Percentiles rank a stretch among this genome's conserved stretches.
These are phyloP conservation scores for Pelargonium nanum DNA, from an alignment of 345 rosid species.

Conservation along the genomic window DNA sequence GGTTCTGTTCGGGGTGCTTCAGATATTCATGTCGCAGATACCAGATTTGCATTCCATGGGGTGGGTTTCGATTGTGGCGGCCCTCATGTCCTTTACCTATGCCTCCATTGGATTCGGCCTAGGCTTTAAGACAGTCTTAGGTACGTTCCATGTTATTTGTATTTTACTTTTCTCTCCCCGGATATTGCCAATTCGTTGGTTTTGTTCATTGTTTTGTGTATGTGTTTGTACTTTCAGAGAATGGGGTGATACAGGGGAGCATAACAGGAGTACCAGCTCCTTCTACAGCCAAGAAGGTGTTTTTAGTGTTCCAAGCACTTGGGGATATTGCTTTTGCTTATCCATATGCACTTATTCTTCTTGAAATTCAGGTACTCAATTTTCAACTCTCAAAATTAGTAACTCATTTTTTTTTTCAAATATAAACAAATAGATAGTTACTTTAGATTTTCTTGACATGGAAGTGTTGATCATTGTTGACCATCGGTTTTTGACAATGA, in stretches of 20 bases:
- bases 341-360: conserved; percentile 44
- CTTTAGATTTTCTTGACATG: no score
- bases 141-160: no score
- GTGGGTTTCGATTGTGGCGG: conserved; percentile 47
- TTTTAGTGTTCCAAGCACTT: conserved; percentile 43
- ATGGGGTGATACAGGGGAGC: conserved; percentile 39
- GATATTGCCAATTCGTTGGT: no score
- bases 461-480: no score
- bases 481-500: no score
- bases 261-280: conserved; percentile 35
- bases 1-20: conserved; percentile 40
- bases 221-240: conserved; percentile 9
- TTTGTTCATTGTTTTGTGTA: no score
- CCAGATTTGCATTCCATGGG: conserved; percentile 45
- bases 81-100: conserved; percentile 49
- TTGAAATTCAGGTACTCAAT: conserved; percentile 50
- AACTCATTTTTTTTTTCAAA: neutral
- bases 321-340: conserved; percentile 58
- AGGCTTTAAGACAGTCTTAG: conserved; percentile 32
- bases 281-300: conserved; percentile 24
- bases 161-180: no score
- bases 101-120: conserved; percentile 44
- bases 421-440: no score
- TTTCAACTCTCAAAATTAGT: neutral
- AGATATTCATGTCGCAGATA: conserved; percentile 42